Base-by-base conservation (phyloP, 2,329 filamentous ascomycete genomes). In the Colletotrichum filicis region DNA sequence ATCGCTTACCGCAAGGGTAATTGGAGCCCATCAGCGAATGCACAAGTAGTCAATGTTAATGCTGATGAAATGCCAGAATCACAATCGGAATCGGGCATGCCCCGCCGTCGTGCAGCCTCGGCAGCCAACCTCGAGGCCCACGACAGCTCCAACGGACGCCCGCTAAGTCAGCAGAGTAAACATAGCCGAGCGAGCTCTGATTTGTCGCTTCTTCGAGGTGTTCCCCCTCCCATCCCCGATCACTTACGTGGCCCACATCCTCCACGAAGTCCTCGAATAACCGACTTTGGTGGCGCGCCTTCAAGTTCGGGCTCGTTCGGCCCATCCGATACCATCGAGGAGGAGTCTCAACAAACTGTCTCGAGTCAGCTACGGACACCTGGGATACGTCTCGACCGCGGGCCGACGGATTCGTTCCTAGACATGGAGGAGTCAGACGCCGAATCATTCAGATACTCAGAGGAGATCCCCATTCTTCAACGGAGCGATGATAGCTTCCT, bases 121-220 rank as follows among this genome's bases (percentile, higher is more conserved):
- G 89, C 89, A 49, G 88, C 88, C 57, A 90, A 92, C 78, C 84
- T 92, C 30, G 90, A 93, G 77, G 83, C 87, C 46, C 87, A 85
- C 57, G 88, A 91, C 75, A 79, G 83, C 68, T 80, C 83, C 67
- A 85, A 83, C 67, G 82, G 85, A 67, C 85, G 90, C 76, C 88
- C 91, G 60, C 80, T 89, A 56, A 91, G 89, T 76, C 86, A 91
- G 75, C 87, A 90, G 78, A 92, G 87, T 83, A 93, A 88, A 79
- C 91, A 93, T 81, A 92, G 89, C 79, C 90, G 92, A 76, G 90
- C 92, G 68, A 94, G 91, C 82, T 94, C 92, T 66, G 92, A 94
- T 80, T 87, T 92, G 76, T 92, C 91, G 62, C 81, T 90, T 58
- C 83, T 90, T 70, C 88, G 87, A 74, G 89, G 87, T 70, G 87